A percentile compares a stretch with the other conserved stretches of the same genome.
Conservation (phyloP, 139 green algal species). For the Chlorella sp. region DNA sequence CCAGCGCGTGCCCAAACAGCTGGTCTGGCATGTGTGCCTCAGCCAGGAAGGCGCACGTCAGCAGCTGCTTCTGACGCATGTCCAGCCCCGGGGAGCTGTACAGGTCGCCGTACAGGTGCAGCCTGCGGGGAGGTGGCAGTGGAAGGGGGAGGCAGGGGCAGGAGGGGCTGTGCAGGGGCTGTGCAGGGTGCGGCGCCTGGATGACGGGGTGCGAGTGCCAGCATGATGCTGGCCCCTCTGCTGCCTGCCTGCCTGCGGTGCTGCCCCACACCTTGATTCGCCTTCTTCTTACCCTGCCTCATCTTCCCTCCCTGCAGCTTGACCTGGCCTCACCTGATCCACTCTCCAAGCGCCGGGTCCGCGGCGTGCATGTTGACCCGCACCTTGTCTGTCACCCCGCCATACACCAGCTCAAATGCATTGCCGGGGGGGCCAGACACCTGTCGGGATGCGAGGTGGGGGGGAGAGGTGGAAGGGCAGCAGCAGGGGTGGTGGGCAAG, state of each 20-base stretch:
- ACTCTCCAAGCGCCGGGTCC: constrained; percentile 63
- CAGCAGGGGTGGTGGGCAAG: background rate
- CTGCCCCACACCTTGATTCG: no score
- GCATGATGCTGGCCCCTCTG: no score
- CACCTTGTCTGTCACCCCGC: constrained; percentile 55
- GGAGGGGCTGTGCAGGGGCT: background rate
- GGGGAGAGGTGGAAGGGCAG: background rate
- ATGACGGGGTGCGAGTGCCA: background rate
- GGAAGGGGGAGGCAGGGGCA: background rate
- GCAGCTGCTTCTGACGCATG: constrained; percentile 65
- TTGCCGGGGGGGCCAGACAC: constrained; percentile 57
- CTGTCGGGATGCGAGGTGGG: background rate
- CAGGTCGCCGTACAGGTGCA: constrained; percentile 74
- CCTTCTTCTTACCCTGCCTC: background rate
- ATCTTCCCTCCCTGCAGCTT: no score
- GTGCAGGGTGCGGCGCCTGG: background rate
- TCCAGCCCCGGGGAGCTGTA: constrained; percentile 63
- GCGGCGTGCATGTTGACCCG: constrained; percentile 57
- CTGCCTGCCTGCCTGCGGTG: background rate
- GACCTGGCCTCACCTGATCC: constrained; percentile 48
- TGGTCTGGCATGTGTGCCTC: constrained; percentile 70
- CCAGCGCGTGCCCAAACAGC: constrained; percentile 67
- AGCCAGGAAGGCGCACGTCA: constrained; percentile 59
- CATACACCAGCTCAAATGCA: constrained; percentile 75
- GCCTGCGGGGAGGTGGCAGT: background rate